phyloP scores from a whole-genome alignment of 176 grass and related monocot species.

The Pharus latifolius region DNA sequence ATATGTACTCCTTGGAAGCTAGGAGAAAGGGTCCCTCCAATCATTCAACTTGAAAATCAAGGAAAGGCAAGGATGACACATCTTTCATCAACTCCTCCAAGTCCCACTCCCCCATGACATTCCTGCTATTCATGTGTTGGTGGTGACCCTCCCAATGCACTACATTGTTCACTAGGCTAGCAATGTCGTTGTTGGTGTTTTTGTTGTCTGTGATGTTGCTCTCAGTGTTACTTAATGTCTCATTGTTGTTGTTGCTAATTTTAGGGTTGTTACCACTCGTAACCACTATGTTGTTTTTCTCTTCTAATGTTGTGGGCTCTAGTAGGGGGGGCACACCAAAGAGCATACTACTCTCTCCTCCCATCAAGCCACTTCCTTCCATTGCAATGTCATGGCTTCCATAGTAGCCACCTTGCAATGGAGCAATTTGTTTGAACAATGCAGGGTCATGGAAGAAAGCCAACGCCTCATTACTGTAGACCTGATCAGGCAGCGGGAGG shows the following conservation, averaged over 20 bases:
- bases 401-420: constrained; percentile 21
- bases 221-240: constrained; percentile 27
- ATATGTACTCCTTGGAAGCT: constrained; percentile 3
- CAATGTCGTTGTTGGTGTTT: constrained; percentile 11
- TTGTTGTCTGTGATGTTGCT: constrained; percentile 30
- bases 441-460: constrained; percentile 41
- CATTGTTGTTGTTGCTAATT: constrained; percentile 19
- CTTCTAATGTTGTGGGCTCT: constrained; percentile 33
- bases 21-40: background rate
- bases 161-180: constrained; percentile 8
- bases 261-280: constrained; percentile 21
- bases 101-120: constrained; percentile 80
- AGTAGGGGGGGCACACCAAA: constrained; percentile 47
- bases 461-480: background rate
- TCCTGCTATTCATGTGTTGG: constrained; percentile 46
- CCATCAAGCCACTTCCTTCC: constrained; percentile 23
- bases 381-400: constrained; percentile 26
- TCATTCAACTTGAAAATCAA: constrained; percentile 99
- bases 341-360: constrained; percentile 21
- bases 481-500: constrained; percentile 55
- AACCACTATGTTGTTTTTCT: constrained; percentile 8
- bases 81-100: constrained; percentile 97
- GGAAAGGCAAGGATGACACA: constrained; percentile 87
- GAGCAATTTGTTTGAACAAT: constrained; percentile 17
- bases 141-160: constrained; percentile 43